Conservation (phyloP, 2,329 filamentous ascomycete genomes). For the Penicillium brevicompactum region DNA sequence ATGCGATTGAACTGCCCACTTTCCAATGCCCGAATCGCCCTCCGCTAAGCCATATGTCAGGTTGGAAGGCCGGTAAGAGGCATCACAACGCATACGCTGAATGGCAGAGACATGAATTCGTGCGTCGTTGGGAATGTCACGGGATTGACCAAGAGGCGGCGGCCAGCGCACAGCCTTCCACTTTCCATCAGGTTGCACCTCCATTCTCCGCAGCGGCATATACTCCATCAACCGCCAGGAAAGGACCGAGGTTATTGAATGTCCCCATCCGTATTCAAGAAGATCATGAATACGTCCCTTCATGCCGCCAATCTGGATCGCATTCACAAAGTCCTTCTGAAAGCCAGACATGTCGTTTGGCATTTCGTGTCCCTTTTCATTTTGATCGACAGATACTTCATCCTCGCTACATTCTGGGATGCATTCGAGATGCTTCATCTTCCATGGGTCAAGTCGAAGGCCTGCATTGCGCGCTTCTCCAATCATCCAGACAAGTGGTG, state of each 20-base stretch:
- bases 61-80: conserved; percentile 68
- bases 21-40: conserved; percentile 32
- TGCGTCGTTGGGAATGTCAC: conserved; percentile 69
- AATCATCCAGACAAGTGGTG: conserved; percentile 70
- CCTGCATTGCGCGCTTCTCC: conserved; percentile 64
- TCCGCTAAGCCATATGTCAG: conserved; percentile 61
- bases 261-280: conserved; percentile 61
- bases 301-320: background rate
- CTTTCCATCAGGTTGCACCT: conserved; percentile 53
- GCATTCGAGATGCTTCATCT: conserved; percentile 23
- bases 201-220: conserved; percentile 74
- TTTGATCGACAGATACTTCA: conserved; percentile 18
- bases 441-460: conserved; percentile 61
- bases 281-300: conserved; percentile 65
- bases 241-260: conserved; percentile 54
- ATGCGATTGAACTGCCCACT: conserved; percentile 15
- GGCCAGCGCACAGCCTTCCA: conserved; percentile 78
- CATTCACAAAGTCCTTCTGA: background rate
- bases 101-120: conserved; percentile 71
- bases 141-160: conserved; percentile 69
- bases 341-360: background rate
- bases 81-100: conserved; percentile 65
- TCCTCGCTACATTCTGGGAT: conserved; percentile 30
- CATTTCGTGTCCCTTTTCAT: background rate
- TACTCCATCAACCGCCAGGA: conserved; percentile 76